These are phyloP conservation scores for Cryptococcus hybrid DNA, from an alignment of 1,284 basidiomycete species.

Conservation along the genomic window DNA sequence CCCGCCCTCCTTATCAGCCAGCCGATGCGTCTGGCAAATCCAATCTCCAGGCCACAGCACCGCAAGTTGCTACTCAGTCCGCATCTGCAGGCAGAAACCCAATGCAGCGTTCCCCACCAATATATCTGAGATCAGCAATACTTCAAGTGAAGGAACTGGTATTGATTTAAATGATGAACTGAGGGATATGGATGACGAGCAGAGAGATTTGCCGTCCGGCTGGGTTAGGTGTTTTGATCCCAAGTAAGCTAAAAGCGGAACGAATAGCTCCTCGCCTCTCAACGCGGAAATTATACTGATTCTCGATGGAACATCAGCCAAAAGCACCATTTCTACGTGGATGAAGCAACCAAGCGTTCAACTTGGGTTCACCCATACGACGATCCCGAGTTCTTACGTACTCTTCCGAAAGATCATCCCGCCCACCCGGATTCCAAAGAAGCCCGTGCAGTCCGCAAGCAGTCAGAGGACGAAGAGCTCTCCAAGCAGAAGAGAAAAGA, in stretches of 20 bases:
- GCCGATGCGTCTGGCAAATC: not conserved
- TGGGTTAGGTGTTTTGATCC: conserved; percentile 47
- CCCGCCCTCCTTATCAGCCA: conserved; percentile 22
- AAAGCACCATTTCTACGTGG: conserved; percentile 43
- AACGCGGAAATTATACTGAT: not conserved
- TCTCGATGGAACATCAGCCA: conserved; percentile 14
- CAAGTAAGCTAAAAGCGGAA: conserved; percentile 19
- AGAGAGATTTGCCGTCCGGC: conserved; percentile 39
- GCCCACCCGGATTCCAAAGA: conserved; percentile 39
- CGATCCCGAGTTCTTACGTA: conserved; percentile 38
- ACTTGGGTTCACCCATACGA: conserved; percentile 47
- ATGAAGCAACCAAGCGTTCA: conserved; percentile 32
- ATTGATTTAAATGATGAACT: conserved; percentile 5
- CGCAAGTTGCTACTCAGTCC: conserved; percentile 3
- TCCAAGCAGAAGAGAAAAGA: conserved; percentile 9
- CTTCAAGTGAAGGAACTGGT: conserved; percentile 2
- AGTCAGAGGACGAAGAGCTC: conserved; percentile 23
- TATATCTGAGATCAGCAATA: conserved; percentile 2
- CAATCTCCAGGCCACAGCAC: no score
- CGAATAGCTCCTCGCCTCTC: not conserved
- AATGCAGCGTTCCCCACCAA: conserved; percentile 7
- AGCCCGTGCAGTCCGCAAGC: conserved; percentile 24
- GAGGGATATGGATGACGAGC: conserved; percentile 39
- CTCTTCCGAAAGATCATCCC: conserved; percentile 39
- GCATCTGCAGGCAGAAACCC: conserved; percentile 1